Conservation (phyloP, 1,139 yeast genomes). For the Kodamaea arcana region DNA sequence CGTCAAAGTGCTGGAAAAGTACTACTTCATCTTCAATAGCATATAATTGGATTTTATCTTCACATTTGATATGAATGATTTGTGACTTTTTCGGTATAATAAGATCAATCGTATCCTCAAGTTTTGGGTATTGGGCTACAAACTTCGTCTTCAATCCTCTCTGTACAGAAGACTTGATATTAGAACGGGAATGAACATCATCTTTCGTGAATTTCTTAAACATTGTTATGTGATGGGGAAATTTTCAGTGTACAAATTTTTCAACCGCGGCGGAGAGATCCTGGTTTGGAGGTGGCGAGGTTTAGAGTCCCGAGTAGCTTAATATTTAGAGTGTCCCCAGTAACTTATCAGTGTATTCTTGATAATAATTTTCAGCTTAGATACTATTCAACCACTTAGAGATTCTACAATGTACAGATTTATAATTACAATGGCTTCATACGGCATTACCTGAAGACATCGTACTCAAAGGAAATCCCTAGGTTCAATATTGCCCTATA, state of each 20-base stretch:
- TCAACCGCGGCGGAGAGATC: neutral
- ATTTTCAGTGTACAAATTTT: constrained; percentile 1
- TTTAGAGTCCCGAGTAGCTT: too few species aligned
- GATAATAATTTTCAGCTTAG: too few species aligned
- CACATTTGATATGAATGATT: constrained; percentile 77
- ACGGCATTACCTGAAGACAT: constrained; percentile 51
- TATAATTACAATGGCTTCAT: constrained; percentile 73
- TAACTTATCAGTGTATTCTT: too few species aligned
- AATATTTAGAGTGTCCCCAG: too few species aligned
- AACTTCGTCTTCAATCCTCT: constrained; percentile 75
- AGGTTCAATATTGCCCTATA: constrained; percentile 58
- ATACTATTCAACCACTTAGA: too few species aligned
- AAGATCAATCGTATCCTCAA: constrained; percentile 74
- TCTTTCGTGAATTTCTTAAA: constrained; percentile 75
- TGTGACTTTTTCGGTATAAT: constrained; percentile 91
- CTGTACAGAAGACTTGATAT: constrained; percentile 89
- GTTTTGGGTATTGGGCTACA: constrained; percentile 63
- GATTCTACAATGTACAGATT: constrained; percentile 51
- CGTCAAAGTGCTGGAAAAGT: constrained; percentile 81
- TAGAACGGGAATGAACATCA: constrained; percentile 85
- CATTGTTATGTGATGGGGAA: constrained; percentile 25
- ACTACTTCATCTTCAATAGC: constrained; percentile 70
- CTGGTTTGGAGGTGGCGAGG: too few species aligned
- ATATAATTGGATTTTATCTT: constrained; percentile 80
- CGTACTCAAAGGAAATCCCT: constrained; percentile 73